phyloP scores from a whole-genome alignment of 2,329 filamentous ascomycete species.

The Hymenoscyphus albidus region DNA sequence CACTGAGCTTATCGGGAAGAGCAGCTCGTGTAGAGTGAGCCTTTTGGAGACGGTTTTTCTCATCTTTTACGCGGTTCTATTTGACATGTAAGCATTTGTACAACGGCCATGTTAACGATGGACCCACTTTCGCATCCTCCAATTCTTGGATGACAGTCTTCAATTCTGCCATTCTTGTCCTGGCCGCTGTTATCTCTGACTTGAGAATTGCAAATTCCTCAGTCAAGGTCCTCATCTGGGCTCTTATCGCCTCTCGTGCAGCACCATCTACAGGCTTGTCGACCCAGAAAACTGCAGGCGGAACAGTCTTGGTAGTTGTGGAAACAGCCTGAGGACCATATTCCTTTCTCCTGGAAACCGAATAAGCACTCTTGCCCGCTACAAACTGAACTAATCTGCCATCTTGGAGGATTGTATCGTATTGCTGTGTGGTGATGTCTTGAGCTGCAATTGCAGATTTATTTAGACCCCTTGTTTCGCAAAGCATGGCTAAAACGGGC shows the following conservation, averaged over 20 bases:
- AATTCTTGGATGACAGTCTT: constrained; percentile 33
- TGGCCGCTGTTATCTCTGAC: constrained; percentile 15
- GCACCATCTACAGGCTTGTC: constrained; percentile 68
- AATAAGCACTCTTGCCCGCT: constrained; percentile 60
- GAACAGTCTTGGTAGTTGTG: constrained; percentile 60
- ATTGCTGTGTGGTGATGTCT: constrained; percentile 64
- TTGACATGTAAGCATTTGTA: neutral
- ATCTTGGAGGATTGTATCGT: constrained; percentile 57
- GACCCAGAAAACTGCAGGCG: constrained; percentile 66
- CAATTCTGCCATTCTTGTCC: constrained; percentile 36
- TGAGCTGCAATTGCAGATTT: constrained; percentile 59
- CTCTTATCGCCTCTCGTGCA: constrained; percentile 59
- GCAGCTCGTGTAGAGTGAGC: constrained; percentile 33
- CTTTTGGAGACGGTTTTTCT: constrained; percentile 65
- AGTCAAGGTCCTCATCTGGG: constrained; percentile 39
- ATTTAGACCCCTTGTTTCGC: constrained; percentile 66
- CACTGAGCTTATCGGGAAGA: constrained; percentile 69
- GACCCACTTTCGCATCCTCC: constrained; percentile 41
- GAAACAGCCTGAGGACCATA: constrained; percentile 74
- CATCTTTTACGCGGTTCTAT: constrained; percentile 36
- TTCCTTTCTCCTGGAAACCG: constrained; percentile 67
- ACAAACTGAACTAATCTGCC: constrained; percentile 63
- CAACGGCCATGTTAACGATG: neutral
- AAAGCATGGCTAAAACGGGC: constrained; percentile 83
- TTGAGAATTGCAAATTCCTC: constrained; percentile 31